These are phyloP conservation scores for Microcyclospora tardicrescens DNA, from an alignment of 2,329 filamentous ascomycete genomes.

Conservation along the genomic window DNA sequence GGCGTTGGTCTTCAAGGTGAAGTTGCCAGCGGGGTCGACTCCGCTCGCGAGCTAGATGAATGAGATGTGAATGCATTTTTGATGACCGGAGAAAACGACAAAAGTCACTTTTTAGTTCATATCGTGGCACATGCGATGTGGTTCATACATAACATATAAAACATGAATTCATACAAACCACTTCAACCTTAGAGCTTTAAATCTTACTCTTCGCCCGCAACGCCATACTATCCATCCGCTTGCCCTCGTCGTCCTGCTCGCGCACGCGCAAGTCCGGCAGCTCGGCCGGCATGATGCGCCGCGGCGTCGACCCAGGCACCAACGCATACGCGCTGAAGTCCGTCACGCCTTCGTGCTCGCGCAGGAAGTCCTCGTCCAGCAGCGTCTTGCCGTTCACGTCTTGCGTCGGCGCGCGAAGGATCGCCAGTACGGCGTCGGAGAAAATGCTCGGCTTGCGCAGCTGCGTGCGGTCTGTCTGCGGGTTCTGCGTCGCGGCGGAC, in stretches of 20 bases:
- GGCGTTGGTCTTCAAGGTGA: slow-evolving; percentile 49
- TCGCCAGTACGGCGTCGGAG: slow-evolving; percentile 64
- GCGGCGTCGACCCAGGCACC: slow-evolving; percentile 48
- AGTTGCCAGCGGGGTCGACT: slow-evolving; percentile 25
- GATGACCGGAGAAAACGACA: neutral
- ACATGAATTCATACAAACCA: too few relatives aligned
- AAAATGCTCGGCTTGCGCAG: slow-evolving; percentile 47
- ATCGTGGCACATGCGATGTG: too few relatives aligned
- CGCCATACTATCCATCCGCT: slow-evolving; percentile 52
- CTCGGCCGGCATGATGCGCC: slow-evolving; percentile 63
- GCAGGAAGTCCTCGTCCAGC: slow-evolving; percentile 71
- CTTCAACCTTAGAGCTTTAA: too few relatives aligned
- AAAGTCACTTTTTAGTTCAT: neutral
- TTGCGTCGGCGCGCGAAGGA: slow-evolving; percentile 47
- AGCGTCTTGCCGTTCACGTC: slow-evolving; percentile 58
- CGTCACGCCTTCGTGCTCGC: slow-evolving; percentile 46
- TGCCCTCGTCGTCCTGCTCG: slow-evolving; percentile 72
- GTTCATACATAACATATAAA: too few relatives aligned
- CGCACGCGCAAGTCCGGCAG: slow-evolving; percentile 59
- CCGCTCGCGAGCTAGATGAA: slow-evolving; percentile 8
- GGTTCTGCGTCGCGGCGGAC: slow-evolving; percentile 55
- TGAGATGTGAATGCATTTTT: neutral
- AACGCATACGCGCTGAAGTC: slow-evolving; percentile 65
- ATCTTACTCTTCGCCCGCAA: slow-evolving; percentile 1
- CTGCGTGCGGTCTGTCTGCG: slow-evolving; percentile 10